phyloP scores from a whole-genome alignment of 352 stramenopile genomes.

The Phytophthora pisi region DNA sequence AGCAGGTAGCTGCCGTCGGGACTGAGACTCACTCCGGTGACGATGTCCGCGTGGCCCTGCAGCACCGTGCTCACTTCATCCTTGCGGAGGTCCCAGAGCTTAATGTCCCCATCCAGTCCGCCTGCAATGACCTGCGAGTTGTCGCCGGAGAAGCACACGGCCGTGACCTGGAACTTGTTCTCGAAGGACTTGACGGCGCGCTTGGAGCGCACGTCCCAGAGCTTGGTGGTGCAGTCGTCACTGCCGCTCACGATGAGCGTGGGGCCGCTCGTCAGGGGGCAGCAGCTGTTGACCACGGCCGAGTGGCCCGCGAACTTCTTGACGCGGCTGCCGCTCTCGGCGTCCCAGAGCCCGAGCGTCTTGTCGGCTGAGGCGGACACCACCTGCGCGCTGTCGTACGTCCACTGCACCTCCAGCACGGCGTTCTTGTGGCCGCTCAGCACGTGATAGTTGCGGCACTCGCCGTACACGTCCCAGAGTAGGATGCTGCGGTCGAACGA shows the following conservation, averaged over 20 bases:
- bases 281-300: slow-evolving; percentile 92
- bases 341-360: slow-evolving; percentile 89
- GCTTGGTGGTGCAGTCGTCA: slow-evolving; percentile 89
- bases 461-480: slow-evolving; percentile 91
- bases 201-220: slow-evolving; percentile 92
- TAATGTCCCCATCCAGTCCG: slow-evolving; percentile 95
- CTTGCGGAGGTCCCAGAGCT: slow-evolving; percentile 93
- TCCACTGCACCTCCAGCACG: slow-evolving; percentile 93
- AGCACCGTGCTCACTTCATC: slow-evolving; percentile 82
- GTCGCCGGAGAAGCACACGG: slow-evolving; percentile 89
- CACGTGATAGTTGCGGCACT: slow-evolving; percentile 95
- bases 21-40: slow-evolving; percentile 94
- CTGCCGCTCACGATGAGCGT: slow-evolving; percentile 88
- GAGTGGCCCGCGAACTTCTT: slow-evolving; percentile 88
- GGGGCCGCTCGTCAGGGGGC: slow-evolving; percentile 80
- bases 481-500: slow-evolving; percentile 84
- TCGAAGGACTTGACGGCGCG: slow-evolving; percentile 83
- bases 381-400: slow-evolving; percentile 86
- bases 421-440: slow-evolving; percentile 96
- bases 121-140: slow-evolving; percentile 89
- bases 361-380: slow-evolving; percentile 94
- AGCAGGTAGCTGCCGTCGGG: slow-evolving; percentile 93
- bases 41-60: slow-evolving; percentile 92
- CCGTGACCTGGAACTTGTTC: slow-evolving; percentile 91
- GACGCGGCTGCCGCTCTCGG: slow-evolving; percentile 77